A percentile compares a stretch with the other conserved stretches of the same genome.
Conservation (phyloP, 225 moss, liverwort and hornwort genomes). For the Antitrichia curtipendula region DNA sequence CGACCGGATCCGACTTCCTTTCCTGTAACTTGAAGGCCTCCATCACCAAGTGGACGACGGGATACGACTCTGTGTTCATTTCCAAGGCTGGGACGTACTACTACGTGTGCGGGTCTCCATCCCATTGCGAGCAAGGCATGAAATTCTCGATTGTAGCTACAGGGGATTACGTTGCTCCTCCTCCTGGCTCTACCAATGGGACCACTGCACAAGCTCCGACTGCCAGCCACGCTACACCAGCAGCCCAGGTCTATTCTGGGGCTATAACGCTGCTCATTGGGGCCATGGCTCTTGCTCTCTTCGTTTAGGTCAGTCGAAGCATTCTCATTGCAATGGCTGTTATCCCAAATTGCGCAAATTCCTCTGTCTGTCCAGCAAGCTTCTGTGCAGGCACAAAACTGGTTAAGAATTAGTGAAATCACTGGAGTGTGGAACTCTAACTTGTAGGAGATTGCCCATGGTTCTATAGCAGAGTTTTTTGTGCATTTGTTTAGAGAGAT, state of each 20-base stretch:
- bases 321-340: not conserved
- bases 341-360: not conserved
- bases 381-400: not conserved
- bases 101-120: slow-evolving; percentile 30
- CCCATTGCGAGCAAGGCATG: slow-evolving; percentile 41
- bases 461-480: not conserved
- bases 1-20: slow-evolving; percentile 6
- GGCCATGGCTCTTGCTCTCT: not conserved
- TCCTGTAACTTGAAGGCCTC: slow-evolving; percentile 10
- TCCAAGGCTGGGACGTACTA: slow-evolving; percentile 23
- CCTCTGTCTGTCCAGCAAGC: not conserved
- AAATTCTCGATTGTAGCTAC: slow-evolving; percentile 21
- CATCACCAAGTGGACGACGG: slow-evolving; percentile 2
- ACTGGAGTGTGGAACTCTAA: not conserved
- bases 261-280: not conserved
- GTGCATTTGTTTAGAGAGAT: not conserved
- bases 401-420: not conserved
- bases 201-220: not conserved
- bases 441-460: not conserved
- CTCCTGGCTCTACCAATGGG: not conserved
- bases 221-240: not conserved
- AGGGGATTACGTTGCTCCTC: slow-evolving; percentile 6
- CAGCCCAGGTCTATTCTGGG: not conserved
- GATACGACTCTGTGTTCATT: slow-evolving; percentile 13
- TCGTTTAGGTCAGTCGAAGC: not conserved